phyloP scores from a whole-genome alignment of 768 basidiomycete species.

The Ramaria sp. region DNA sequence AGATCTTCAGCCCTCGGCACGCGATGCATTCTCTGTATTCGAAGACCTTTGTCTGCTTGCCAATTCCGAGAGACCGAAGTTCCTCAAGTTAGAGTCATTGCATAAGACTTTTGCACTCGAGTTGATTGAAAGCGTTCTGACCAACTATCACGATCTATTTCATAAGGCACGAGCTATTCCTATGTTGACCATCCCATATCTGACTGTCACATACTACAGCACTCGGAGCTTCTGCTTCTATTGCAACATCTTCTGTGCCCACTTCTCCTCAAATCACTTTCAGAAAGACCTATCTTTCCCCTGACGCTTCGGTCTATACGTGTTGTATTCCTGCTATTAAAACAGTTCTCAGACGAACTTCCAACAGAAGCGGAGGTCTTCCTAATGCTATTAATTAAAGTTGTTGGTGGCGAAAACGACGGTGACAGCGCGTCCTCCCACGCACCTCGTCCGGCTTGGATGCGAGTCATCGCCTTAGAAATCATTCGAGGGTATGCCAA shows the following conservation, averaged over 20 bases:
- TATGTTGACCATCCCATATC: not conserved
- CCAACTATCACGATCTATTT: conserved; percentile 83
- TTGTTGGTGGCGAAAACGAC: conserved; percentile 29
- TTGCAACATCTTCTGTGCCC: conserved; percentile 86
- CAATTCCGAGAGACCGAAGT: conserved; percentile 67
- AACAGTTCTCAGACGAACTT: conserved; percentile 79
- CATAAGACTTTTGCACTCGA: conserved; percentile 96
- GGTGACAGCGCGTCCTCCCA: conserved; percentile 14
- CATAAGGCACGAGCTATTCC: conserved; percentile 43
- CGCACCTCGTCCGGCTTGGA: conserved; percentile 58
- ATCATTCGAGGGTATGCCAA: conserved; percentile 68
- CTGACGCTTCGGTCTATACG: conserved; percentile 85
- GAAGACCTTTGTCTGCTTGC: conserved; percentile 89
- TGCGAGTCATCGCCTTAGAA: conserved; percentile 86
- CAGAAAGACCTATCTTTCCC: conserved; percentile 76
- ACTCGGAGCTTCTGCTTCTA: conserved; percentile 74
- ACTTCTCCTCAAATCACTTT: conserved; percentile 74
- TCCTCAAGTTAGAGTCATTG: conserved; percentile 71
- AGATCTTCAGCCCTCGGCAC: conserved; percentile 59
- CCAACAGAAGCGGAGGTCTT: conserved; percentile 81
- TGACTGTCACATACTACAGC: conserved; percentile 32
- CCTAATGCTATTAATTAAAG: conserved; percentile 39
- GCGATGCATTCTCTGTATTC: conserved; percentile 81
- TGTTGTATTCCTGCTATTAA: conserved; percentile 86
- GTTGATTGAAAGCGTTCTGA: conserved; percentile 91